phyloP scores from a whole-genome alignment of 129 eudicot genomes.

The Chrysanthemum seticuspe region DNA sequence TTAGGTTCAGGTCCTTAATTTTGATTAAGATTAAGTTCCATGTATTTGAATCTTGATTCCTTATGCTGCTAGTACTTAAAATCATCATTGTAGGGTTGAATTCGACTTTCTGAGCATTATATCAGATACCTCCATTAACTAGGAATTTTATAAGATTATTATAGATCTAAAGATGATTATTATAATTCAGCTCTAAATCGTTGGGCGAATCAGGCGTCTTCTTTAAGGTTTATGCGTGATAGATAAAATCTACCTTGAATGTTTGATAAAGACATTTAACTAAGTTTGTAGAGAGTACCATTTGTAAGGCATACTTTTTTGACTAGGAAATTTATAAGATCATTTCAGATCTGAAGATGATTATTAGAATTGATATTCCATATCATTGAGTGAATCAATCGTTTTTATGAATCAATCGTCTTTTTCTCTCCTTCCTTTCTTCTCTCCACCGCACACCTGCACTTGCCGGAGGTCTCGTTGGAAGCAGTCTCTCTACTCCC shows the following conservation, averaged over 20 bases:
- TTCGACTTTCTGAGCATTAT: too few species aligned
- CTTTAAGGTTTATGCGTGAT: constrained; percentile 14
- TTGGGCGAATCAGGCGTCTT: constrained; percentile 2
- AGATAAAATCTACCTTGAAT: constrained; percentile 6
- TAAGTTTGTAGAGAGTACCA: neutral
- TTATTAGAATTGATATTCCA: neutral
- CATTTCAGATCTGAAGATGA: constrained; percentile 8
- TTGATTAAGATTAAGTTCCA: too few species aligned
- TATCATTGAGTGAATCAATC: neutral
- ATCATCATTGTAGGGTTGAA: too few species aligned
- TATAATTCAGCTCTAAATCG: neutral
- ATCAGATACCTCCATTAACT: neutral
- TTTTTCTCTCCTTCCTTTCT: too few species aligned
- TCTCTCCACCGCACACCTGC: too few species aligned
- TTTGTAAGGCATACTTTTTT: neutral
- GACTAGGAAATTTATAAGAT: neutral
- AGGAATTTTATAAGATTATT: constrained; percentile 9
- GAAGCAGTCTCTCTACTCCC: too few species aligned
- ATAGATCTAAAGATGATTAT: constrained; percentile 9
- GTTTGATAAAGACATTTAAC: neutral
- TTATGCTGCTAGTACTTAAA: too few species aligned
- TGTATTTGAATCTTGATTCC: too few species aligned
- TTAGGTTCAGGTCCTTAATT: too few species aligned
- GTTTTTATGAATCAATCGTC: neutral
- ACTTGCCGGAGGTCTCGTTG: too few species aligned